phyloP scores from a whole-genome alignment of 257 asterid genomes.

The Fraxinus pennsylvanica region DNA sequence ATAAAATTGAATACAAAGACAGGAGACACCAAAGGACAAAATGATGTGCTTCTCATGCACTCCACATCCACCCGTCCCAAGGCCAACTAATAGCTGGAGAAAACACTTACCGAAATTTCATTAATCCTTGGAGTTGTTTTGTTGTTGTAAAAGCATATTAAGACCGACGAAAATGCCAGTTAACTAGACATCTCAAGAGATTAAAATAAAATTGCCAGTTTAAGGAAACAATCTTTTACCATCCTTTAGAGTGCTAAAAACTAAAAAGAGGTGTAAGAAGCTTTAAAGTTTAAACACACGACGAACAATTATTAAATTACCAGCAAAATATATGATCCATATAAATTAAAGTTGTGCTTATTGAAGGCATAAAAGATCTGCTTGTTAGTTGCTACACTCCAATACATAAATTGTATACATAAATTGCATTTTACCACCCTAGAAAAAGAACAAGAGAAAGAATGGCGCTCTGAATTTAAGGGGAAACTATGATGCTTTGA shows the following conservation, averaged over 20 bases:
- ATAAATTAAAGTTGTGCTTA: neutral
- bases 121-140: neutral
- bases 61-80: no score
- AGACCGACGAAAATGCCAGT: neutral
- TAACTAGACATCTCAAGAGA: neutral
- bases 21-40: no score
- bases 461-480: conserved; percentile 49
- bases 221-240: neutral
- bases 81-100: no score
- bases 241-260: neutral
- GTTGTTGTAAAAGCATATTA: neutral
- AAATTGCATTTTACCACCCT: neutral
- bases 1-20: no score
- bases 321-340: neutral
- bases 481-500: conserved; percentile 72
- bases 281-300: neutral
- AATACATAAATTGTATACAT: neutral
- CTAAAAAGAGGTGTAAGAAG: neutral
- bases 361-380: neutral
- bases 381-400: neutral
- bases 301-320: neutral
- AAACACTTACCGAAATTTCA: no score
- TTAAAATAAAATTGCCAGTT: neutral
- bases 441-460: neutral
- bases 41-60: no score